These are phyloP conservation scores for Pseudopediastrum boryanum DNA, from an alignment of 139 green algal species.

Conservation along the genomic window DNA sequence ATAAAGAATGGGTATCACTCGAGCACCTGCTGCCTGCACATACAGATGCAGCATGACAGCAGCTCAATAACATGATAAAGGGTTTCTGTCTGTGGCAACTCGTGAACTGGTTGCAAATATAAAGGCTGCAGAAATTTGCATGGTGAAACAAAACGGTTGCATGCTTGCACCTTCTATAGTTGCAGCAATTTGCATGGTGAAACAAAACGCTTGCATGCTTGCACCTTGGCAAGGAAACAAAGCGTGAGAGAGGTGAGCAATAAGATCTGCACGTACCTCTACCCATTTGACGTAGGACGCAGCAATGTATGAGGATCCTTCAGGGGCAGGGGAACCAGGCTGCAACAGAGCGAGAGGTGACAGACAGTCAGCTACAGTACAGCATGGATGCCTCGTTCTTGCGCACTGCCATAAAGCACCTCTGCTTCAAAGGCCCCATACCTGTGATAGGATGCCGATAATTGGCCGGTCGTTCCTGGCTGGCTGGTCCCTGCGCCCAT, in stretches of 20 bases:
- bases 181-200: background rate
- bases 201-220: background rate
- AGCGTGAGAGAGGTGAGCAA: background rate
- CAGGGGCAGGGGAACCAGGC: constrained; percentile 63
- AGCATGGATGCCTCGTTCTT: constrained; percentile 22
- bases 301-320: constrained; percentile 80
- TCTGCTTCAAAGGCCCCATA: background rate
- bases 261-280: constrained; percentile 45
- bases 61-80: background rate
- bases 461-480: constrained; percentile 55
- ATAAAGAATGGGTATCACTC: constrained; percentile 79
- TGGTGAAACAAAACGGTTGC: background rate
- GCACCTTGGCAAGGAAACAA: background rate
- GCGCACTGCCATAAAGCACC: background rate
- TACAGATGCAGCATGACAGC: too few relatives aligned
- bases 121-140: background rate
- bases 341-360: constrained; percentile 19
- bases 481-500: background rate
- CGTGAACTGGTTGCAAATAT: too few relatives aligned
- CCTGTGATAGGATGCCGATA: constrained; percentile 72
- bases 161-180: background rate
- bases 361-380: background rate
- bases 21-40: constrained; percentile 66
- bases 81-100: background rate
- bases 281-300: constrained; percentile 83